Conservation (phyloP, 768 basidiomycete genomes). For the Psilocybe cyanescens region DNA sequence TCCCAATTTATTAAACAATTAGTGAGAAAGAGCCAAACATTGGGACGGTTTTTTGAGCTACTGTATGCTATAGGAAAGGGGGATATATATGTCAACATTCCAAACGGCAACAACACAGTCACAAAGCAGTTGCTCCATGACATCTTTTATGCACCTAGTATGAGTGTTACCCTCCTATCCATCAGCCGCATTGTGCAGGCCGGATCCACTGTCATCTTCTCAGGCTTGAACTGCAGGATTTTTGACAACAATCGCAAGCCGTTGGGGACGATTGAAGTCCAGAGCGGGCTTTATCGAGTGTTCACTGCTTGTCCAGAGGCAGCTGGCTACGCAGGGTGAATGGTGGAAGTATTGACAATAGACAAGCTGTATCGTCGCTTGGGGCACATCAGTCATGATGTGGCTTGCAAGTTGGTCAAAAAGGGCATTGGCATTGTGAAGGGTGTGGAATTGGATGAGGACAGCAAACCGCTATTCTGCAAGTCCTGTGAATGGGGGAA, state of each 20-base stretch:
- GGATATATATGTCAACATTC: constrained; percentile 11
- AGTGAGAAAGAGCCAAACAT: no score
- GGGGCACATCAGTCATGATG: constrained; percentile 31
- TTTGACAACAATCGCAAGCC: no score
- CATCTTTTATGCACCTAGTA: constrained; percentile 22
- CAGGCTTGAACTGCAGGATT: constrained; percentile 3
- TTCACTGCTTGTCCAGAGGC: no score
- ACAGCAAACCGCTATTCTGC: constrained; percentile 29
- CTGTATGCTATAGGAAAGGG: no score
- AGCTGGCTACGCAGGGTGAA: constrained; percentile 11
- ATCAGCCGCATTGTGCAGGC: constrained; percentile 19
- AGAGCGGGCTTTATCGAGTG: no score
- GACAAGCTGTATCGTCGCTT: constrained; percentile 30
- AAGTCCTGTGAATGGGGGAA: constrained; percentile 47
- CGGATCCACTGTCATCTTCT: constrained; percentile 10
- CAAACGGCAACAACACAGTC: constrained; percentile 21
- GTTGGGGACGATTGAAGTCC: no score
- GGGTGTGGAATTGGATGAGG: constrained; percentile 7
- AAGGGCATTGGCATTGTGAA: constrained; percentile 23
- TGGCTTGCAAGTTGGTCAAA: constrained; percentile 23
- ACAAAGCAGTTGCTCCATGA: constrained; percentile 14
- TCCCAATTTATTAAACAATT: no score
- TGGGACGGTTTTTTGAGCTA: no score
- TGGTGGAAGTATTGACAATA: constrained; percentile 21
- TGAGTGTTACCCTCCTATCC: constrained; percentile 24